Base-by-base conservation (phyloP, 768 basidiomycete species). In the Auriscalpium vulgare region DNA sequence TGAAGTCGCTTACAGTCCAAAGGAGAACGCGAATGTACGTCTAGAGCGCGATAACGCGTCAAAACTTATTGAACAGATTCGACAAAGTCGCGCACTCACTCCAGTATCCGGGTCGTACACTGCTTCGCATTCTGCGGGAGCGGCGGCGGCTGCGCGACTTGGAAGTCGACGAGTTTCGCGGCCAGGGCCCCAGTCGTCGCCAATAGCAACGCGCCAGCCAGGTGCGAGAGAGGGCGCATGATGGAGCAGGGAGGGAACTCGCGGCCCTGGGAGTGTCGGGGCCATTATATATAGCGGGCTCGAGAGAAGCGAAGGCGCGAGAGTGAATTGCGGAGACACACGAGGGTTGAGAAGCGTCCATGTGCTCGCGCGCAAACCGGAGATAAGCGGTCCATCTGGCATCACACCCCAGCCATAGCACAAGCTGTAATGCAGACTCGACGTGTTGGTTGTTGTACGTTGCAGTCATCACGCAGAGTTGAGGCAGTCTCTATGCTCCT, bases 11-110 rank as follows among this genome's bases (percentile, higher is more conserved):
- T 63, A 87, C 87, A 72, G 57, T 63, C 84, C 85, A 59, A 81
- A 88, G 2, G 88, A 88, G 65, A 77, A 80, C 3, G 81, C 87
- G 63, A 88, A 89, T 54, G 85, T 85, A 53, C 80, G 84, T 65
- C 87, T 87, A 54, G 16, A 34, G 29, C 14, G 13, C 17, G 38
- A 11, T 10, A 38, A 2, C 58, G 36, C 29, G 51, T 5, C 29
- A 29, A 29, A 29, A 29, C 29, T 2, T 29, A 29, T 29, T 29
- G 29, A 29, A 29, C 4, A 29, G 29, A 3, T 29, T 29, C 29
- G 5, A 29, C 29, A 29, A 29, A 29, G 19, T 29, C 19, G 16
- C 47, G 38, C 51, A 53, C 78, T 63, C 58, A 87, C 85, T 84
- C 74, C 14, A 90, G 68, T 51, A 89, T 75, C 68, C 80, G 72